Evolutionary conservation across 2,329 filamentous ascomycete genomes (phyloP), one percentile per base, ranked within the genome.

Genomic region (Trichoderma lentiforme): DNA sequence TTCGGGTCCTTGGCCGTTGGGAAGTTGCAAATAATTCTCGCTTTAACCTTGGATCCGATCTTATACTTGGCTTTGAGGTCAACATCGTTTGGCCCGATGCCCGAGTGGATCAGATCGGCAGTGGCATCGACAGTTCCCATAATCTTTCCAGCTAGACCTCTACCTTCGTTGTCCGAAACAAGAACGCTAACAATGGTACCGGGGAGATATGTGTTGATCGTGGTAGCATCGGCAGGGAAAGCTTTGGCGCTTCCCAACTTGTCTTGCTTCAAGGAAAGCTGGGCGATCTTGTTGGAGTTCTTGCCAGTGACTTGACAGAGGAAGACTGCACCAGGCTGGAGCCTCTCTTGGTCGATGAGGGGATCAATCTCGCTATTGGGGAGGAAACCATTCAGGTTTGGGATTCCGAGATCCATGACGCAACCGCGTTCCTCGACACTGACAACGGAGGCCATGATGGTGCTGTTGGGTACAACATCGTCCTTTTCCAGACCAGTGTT

Each of bases 361-460:
- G 88, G 80, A 64, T 93, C 92, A 21, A 98, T 84, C 79, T 98
- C 94, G 78, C 92, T 94, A 73, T 92, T 92, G 6, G 94, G 89
- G 78, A 99, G 86, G 82, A 99, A 99, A 3, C 93, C 96, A 74
- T 90, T 91, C 67, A 95, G 80, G 47, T 89, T 87, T 43, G 90
- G 86, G 7, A 98, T 84, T 21, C 94, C 94, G 47, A 98, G 83
- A 76, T 98, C 94, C 94, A 99, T 97, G 71, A 98, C 89, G 72
- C 96, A 88, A 73, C 96, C 96, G 78, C 97, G 95, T 77, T 99
- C 97, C 81, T 99, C 95, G n/a, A 97, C 92, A 81, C 95, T 99
- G 65, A 88, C 83, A 30, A 99, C 91, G 0, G 94, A 92, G 2
- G 94, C 95, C 87, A 98, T 97, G 24, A 98, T 84, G 60, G 93